These are phyloP conservation scores for Rubroshorea leprosula DNA, from an alignment of 345 rosid genomes.

Conservation along the genomic window DNA sequence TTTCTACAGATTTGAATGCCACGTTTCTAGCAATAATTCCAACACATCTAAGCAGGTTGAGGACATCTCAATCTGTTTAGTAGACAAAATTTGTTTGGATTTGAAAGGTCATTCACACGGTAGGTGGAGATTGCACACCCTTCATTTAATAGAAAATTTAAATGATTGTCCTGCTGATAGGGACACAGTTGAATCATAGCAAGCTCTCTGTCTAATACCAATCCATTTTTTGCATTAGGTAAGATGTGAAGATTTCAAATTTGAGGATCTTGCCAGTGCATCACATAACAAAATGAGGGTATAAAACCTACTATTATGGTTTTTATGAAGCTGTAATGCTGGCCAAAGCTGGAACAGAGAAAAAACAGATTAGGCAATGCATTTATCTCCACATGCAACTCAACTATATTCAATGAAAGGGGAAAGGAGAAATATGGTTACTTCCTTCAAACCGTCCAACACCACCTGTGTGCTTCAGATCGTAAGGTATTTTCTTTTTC, in stretches of 20 bases:
- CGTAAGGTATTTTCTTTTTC: no score
- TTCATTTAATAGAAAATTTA: no score
- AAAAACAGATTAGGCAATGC: not conserved
- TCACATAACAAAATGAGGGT: not conserved
- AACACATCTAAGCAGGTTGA: conserved; percentile 19
- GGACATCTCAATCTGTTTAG: conserved; percentile 9
- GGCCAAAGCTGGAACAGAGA: not conserved
- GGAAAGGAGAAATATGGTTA: no score
- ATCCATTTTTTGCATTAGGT: not conserved
- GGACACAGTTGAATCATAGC: not conserved
- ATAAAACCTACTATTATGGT: not conserved
- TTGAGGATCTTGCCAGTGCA: not conserved
- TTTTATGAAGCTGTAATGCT: not conserved
- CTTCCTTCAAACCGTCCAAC: no score
- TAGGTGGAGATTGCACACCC: not conserved
- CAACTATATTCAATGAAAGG: not conserved
- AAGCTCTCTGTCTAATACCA: not conserved
- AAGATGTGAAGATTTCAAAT: not conserved
- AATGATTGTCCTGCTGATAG: not conserved
- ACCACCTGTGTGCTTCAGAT: not conserved
- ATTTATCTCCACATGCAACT: not conserved
- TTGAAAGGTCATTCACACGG: not conserved
- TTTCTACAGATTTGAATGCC: no score
- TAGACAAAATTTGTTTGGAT: no score
- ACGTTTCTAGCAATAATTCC: not conserved